phyloP scores from a whole-genome alignment of 2,329 filamentous ascomycete genomes.

The Setomelanomma holmii region DNA sequence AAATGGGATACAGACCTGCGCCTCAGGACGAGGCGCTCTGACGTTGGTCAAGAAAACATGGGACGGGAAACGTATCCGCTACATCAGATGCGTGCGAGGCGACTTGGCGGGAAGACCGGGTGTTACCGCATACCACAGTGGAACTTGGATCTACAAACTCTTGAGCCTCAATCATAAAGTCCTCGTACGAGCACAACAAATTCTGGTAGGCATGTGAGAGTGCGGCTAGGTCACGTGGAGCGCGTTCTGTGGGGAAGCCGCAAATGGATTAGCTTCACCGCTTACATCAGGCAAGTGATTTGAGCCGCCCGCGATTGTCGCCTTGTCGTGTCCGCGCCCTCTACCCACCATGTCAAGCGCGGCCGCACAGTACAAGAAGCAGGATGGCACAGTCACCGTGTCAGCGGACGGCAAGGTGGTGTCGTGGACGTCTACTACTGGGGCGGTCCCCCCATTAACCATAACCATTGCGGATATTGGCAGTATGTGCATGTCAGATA shows the following conservation, averaged over 20 bases:
- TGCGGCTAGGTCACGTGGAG: constrained; percentile 18
- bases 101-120: not conserved
- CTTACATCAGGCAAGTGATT: constrained; percentile 9
- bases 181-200: too few relatives aligned
- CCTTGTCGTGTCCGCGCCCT: constrained; percentile 9
- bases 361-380: constrained; percentile 81
- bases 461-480: constrained; percentile 79
- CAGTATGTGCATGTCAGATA: constrained; percentile 63
- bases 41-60: constrained; percentile 10
- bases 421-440: constrained; percentile 77
- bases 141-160: not conserved
- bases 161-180: not conserved
- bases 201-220: not conserved
- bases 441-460: constrained; percentile 69
- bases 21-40: constrained; percentile 3
- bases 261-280: constrained; percentile 10
- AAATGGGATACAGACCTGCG: constrained; percentile 4
- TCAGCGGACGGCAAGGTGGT: constrained; percentile 75
- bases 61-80: constrained; percentile 25
- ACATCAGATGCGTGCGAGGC: not conserved
- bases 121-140: not conserved
- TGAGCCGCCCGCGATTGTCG: constrained; percentile 13
- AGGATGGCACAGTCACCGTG: constrained; percentile 83
- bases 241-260: constrained; percentile 20
- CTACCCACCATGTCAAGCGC: constrained; percentile 46